Conservation (phyloP, 1,284 basidiomycete genomes). For the Cerioporus squamosus region DNA sequence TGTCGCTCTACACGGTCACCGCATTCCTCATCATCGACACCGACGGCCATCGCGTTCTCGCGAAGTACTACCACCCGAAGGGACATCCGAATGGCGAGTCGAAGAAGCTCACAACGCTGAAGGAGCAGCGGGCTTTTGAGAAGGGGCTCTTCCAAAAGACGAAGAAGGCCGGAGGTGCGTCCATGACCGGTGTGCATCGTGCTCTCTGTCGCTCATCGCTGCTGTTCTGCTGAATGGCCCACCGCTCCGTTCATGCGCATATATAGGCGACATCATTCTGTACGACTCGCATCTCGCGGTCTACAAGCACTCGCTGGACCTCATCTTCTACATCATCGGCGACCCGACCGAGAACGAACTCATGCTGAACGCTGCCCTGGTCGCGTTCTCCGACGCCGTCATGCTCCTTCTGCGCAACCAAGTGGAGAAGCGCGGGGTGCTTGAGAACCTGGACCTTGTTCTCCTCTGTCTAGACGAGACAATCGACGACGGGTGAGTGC, state of each 20-base stretch:
- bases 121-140: slow-evolving; percentile 96
- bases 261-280: slow-evolving; percentile 90
- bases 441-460: slow-evolving; percentile 96
- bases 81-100: slow-evolving; percentile 63
- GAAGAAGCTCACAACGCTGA: slow-evolving; percentile 74
- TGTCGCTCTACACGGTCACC: slow-evolving; percentile 85
- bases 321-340: slow-evolving; percentile 94
- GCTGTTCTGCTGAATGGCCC: neutral
- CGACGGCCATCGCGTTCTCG: slow-evolving; percentile 92
- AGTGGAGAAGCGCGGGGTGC: slow-evolving; percentile 92
- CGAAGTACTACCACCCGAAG: slow-evolving; percentile 92
- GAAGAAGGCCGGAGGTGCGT: slow-evolving; percentile 85
- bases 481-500: slow-evolving; percentile 95
- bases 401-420: slow-evolving; percentile 88
- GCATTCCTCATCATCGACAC: slow-evolving; percentile 93
- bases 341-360: slow-evolving; percentile 93
- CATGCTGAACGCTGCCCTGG: slow-evolving; percentile 88
- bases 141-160: slow-evolving; percentile 96
- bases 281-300: slow-evolving; percentile 92
- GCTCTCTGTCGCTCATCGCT: neutral
- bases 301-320: slow-evolving; percentile 93
- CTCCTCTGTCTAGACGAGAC: slow-evolving; percentile 96
- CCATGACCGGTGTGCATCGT: neutral
- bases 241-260: neutral
- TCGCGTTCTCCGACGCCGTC: slow-evolving; percentile 87